Evolutionary conservation across 2,329 filamentous ascomycete genomes (phyloP).

Genomic region (Aspergillus melleus): DNA sequence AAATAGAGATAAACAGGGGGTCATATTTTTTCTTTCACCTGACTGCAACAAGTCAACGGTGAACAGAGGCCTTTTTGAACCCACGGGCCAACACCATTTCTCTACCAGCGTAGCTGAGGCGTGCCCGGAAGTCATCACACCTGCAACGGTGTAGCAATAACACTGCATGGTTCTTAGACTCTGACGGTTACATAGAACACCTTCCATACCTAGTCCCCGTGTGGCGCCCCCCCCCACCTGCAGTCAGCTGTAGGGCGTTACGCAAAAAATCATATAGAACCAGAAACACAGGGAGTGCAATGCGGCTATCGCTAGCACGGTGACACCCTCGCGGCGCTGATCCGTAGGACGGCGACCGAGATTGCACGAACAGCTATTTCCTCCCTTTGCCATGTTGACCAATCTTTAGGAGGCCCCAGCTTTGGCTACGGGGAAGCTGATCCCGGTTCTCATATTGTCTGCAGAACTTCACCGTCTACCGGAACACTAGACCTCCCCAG

Average conservation of each 20-base stretch:
- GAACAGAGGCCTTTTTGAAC: background rate
- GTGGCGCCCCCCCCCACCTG: background rate
- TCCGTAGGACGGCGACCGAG: background rate
- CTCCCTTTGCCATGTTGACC: background rate
- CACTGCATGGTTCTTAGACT: background rate
- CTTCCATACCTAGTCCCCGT: conserved; percentile 9
- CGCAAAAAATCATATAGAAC: background rate
- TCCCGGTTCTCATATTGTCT: background rate
- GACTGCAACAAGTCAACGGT: background rate
- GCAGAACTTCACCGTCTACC: background rate
- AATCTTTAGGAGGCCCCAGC: background rate
- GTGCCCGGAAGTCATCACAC: background rate
- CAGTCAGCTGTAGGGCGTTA: background rate
- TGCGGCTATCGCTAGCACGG: background rate
- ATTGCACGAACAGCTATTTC: background rate
- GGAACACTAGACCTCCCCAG: background rate
- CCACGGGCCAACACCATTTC: background rate
- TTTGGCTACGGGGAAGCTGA: background rate
- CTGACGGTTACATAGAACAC: conserved; percentile 11
- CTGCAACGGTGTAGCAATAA: conserved; percentile 18
- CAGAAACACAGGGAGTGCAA: background rate
- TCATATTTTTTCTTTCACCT: background rate
- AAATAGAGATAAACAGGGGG: background rate
- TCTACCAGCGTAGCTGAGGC: background rate
- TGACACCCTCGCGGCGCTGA: background rate